A percentile compares a stretch with the other conserved stretches of the same genome.
Conservation (phyloP, 768 basidiomycete species). For the Macrocybe gigantea region DNA sequence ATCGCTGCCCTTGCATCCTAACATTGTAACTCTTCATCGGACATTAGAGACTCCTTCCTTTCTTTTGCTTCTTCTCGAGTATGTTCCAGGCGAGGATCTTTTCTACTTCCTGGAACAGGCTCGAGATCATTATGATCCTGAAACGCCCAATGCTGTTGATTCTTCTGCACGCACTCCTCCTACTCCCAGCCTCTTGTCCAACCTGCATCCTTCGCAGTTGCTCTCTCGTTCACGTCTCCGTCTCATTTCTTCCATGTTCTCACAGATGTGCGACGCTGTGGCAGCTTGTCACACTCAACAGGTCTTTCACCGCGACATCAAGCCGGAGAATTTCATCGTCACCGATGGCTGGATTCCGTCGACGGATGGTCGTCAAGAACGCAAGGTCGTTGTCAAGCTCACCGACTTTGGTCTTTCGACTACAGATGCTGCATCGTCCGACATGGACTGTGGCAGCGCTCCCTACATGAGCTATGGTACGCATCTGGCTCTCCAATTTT, state of each 20-base stretch:
- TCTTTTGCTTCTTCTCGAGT: slow-evolving; percentile 89
- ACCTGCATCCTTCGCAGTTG: slow-evolving; percentile 70
- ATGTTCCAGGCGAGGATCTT: slow-evolving; percentile 93
- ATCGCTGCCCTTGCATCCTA: slow-evolving; percentile 81
- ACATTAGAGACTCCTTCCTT: slow-evolving; percentile 91
- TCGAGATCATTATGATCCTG: slow-evolving; percentile 74
- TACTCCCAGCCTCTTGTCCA: slow-evolving; percentile 87
- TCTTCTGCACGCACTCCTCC: slow-evolving; percentile 71
- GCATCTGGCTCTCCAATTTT: slow-evolving; percentile 19
- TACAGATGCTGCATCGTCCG: slow-evolving; percentile 79
- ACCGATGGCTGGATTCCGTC: slow-evolving; percentile 66
- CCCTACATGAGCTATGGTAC: slow-evolving; percentile 97
- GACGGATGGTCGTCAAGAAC: slow-evolving; percentile 57
- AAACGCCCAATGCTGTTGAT: slow-evolving; percentile 32
- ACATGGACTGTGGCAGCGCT: slow-evolving; percentile 98
- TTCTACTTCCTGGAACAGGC: slow-evolving; percentile 98
- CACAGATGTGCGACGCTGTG: slow-evolving; percentile 98
- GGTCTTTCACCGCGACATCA: slow-evolving; percentile 96
- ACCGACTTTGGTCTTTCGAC: slow-evolving; percentile 97
- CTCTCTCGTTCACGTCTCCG: slow-evolving; percentile 85
- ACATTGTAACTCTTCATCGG: slow-evolving; percentile 92
- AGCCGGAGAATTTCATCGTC: slow-evolving; percentile 98
- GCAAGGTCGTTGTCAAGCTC: slow-evolving; percentile 93
- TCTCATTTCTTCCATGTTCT: slow-evolving; percentile 95
- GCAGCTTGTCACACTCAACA: slow-evolving; percentile 87